Evolutionary conservation across 306 rosid genomes (phyloP).

Genomic region (Vachellia pachyceras): DNA sequence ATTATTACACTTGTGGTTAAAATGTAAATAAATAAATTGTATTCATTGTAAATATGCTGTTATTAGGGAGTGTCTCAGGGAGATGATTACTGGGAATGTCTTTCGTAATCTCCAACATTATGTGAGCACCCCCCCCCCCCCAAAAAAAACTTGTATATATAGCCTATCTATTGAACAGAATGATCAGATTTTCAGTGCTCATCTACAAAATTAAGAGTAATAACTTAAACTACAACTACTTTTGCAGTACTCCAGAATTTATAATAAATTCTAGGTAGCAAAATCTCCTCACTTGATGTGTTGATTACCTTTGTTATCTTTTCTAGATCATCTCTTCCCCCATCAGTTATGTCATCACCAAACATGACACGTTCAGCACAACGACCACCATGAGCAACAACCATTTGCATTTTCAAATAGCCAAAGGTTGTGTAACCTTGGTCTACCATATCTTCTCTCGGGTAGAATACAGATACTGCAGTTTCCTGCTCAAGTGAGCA

Average conservation of each 20-base stretch:
- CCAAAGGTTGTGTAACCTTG: conserved; percentile 98
- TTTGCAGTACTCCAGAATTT: conserved; percentile 1
- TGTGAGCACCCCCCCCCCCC: neutral
- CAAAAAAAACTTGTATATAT: no score
- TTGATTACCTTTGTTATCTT: conserved; percentile 85
- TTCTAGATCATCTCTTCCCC: conserved; percentile 91
- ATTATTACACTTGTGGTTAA: neutral
- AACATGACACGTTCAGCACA: conserved; percentile 84
- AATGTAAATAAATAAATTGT: neutral
- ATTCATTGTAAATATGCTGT: neutral
- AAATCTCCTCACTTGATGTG: conserved; percentile 3
- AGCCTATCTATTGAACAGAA: neutral
- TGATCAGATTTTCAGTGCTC: neutral
- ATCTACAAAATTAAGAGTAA: neutral
- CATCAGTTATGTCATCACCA: conserved; percentile 90
- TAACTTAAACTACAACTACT: conserved; percentile 13
- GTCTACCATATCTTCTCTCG: conserved; percentile 94
- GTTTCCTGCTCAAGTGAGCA: conserved; percentile 73
- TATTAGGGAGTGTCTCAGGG: neutral
- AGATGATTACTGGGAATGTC: neutral
- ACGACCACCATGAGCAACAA: conserved; percentile 97
- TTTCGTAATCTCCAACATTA: neutral
- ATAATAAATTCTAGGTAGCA: conserved; percentile 14
- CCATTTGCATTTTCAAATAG: conserved; percentile 96
- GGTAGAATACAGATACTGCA: conserved; percentile 89